These are phyloP conservation scores for Hippophae gyantsensis DNA, from an alignment of 306 rosid genomes.

Conservation along the genomic window DNA sequence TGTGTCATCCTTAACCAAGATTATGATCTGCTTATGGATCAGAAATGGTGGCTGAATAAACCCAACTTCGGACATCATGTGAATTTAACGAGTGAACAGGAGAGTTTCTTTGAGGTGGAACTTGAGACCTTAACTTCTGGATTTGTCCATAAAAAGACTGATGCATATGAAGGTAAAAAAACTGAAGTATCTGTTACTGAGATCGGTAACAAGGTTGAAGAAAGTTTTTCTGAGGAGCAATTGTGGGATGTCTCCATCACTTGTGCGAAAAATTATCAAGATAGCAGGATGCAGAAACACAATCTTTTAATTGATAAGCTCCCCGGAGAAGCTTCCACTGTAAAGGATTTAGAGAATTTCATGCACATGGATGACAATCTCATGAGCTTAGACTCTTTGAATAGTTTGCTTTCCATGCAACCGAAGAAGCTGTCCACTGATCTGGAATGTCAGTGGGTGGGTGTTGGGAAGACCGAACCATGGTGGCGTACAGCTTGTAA, in stretches of 20 bases:
- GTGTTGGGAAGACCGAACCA: conserved; percentile 42
- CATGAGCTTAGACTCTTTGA: conserved; percentile 4
- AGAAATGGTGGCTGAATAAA: conserved; percentile 68
- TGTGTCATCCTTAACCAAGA: conserved; percentile 11
- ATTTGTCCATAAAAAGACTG: conserved; percentile 24
- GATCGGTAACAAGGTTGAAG: conserved; percentile 16
- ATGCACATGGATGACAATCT: conserved; percentile 39
- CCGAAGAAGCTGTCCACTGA: conserved; percentile 33
- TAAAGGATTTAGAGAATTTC: conserved; percentile 36
- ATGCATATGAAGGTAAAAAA: conserved; percentile 22
- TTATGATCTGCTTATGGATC: conserved; percentile 25
- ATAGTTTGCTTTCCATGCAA: conserved; percentile 30
- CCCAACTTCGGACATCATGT: conserved; percentile 32
- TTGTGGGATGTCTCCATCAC: too few species aligned
- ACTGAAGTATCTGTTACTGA: conserved; percentile 21
- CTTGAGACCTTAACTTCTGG: conserved; percentile 29
- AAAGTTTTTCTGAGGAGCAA: too few species aligned
- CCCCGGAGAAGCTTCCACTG: conserved; percentile 23
- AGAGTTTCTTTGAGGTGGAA: conserved; percentile 30
- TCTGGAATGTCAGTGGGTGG: conserved; percentile 44
- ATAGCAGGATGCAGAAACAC: too few species aligned
- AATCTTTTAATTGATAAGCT: conserved; percentile 25
- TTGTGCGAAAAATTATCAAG: too few species aligned
- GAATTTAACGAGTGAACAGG: conserved; percentile 31
- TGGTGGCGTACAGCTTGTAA: conserved; percentile 79